These are phyloP conservation scores for Pseudozyma hubeiensis DNA, from an alignment of 1,284 basidiomycete species.

Conservation along the genomic window DNA sequence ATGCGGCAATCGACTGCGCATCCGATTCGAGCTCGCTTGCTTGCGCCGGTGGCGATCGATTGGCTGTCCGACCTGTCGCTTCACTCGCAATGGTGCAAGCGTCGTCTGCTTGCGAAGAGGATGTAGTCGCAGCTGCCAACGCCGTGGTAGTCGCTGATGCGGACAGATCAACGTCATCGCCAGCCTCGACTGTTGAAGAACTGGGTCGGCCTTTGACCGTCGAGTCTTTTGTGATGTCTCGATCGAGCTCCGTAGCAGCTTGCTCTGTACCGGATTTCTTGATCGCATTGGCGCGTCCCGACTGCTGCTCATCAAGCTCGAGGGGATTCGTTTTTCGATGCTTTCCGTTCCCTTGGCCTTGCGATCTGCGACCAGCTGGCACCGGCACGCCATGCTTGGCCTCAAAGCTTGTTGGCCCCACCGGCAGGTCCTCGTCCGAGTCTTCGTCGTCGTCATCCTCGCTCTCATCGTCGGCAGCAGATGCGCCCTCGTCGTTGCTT, in stretches of 20 bases:
- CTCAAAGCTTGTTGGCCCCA: constrained; percentile 18
- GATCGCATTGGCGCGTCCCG: constrained; percentile 8
- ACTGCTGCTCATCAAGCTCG: constrained; percentile 3
- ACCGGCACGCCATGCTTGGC: constrained; percentile 11
- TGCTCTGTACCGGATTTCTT: constrained; percentile 3
- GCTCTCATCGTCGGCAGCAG: constrained; percentile 50
- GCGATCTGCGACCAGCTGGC: constrained; percentile 7
- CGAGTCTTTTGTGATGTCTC: constrained; percentile 27
- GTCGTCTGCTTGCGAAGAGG: constrained; percentile 34
- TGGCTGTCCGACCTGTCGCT: constrained; percentile 29
- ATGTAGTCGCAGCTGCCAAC: constrained; percentile 8
- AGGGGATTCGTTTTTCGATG: constrained; percentile 7
- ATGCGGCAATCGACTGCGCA: constrained; percentile 46
- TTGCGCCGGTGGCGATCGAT: constrained; percentile 24
- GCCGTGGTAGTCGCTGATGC: constrained; percentile 15
- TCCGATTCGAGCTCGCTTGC: constrained; percentile 54
- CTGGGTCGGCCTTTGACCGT: constrained; percentile 20
- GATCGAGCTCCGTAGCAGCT: constrained; percentile 54
- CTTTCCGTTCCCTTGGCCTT: constrained; percentile 8
- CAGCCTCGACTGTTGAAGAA: neutral
- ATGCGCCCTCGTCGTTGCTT: constrained; percentile 48
- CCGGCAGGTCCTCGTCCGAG: constrained; percentile 39
- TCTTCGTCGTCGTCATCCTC: constrained; percentile 51
- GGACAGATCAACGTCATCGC: constrained; percentile 10
- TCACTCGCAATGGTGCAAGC: constrained; percentile 38